These are phyloP conservation scores for Colletotrichum siamense DNA, from an alignment of 2,329 filamentous ascomycete species.

Conservation along the genomic window DNA sequence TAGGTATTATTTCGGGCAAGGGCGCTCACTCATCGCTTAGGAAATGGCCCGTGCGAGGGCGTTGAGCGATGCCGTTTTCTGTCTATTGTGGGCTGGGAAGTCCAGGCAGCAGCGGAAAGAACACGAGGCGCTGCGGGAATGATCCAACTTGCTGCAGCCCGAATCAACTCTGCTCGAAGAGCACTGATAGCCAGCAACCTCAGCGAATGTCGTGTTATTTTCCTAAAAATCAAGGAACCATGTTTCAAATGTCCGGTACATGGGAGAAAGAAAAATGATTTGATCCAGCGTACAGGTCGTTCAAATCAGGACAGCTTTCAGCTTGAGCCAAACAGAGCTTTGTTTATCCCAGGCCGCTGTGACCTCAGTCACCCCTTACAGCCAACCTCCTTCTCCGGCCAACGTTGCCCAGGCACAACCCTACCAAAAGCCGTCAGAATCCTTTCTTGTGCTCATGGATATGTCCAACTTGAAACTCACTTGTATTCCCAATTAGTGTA, in stretches of 20 bases:
- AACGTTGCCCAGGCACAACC: background rate
- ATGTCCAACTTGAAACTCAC: background rate
- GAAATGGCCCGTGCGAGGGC: background rate
- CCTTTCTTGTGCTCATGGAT: background rate
- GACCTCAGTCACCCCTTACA: background rate
- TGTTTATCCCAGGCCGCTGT: background rate
- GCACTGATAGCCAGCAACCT: background rate
- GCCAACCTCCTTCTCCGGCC: background rate
- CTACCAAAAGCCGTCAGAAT: background rate
- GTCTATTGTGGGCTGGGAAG: background rate
- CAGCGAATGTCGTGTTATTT: background rate
- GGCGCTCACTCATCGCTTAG: background rate
- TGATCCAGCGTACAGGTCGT: background rate
- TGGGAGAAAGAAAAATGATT: background rate
- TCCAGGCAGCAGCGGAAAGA: background rate
- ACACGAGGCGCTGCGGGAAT: background rate
- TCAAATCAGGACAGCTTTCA: background rate
- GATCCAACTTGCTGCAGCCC: background rate
- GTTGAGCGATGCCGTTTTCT: background rate
- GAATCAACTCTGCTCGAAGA: background rate
- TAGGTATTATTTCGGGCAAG: background rate
- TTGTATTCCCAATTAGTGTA: background rate
- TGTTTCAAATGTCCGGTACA: background rate
- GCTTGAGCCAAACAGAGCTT: background rate
- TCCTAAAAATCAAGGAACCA: background rate